Base-by-base conservation (phyloP, 768 basidiomycete genomes). In the Cyathus striatus region DNA sequence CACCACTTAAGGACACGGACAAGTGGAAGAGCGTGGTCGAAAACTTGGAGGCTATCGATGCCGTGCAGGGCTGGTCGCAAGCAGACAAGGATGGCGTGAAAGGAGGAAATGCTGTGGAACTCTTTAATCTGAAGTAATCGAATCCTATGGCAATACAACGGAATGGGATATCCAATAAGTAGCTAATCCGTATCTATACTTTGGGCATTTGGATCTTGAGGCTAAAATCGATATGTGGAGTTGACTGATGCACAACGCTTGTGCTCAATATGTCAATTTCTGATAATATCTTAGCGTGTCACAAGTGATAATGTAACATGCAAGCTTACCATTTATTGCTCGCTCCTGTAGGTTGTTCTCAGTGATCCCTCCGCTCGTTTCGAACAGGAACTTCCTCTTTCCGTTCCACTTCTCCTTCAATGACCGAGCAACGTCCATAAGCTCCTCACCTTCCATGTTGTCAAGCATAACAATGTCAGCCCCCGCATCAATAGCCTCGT, bases 381-480 rank as follows among this genome's bases (percentile, higher is more conserved):
- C 96, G 38, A 99, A 78, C 57, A 89, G 58, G 60, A 95, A 97
- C 52, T 86, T 88, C 41, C 86, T 73, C 64, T 85, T 76, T 7
- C 85, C 85, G 12, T 62, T 67, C 91, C 90, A 96, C 52, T 79
- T 84, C 49, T 81, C 75, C 62, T 82, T 89, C 53, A 99, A 62
- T 21, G 69, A 74, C 34, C 70, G 72, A 3, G 92, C 89, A 4
- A 84, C 82, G 24, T 59, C 66, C 7, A 78, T 72, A 33, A 98
- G 70, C 52, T 84, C 75, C 2, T 72, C 68, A 2, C 90, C 93
- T 54, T 87, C 82, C 38, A 96, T 86, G 62, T 96, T 95, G 57
- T 97, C 93, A 18, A 96, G 78, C 92, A 96, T 95, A 55, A 97
- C 73, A 39, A 97, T 81, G 60, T 97, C 90, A 20, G 90, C 93